Conservation (phyloP, 345 rosid species). For the Iberis pinnata region DNA sequence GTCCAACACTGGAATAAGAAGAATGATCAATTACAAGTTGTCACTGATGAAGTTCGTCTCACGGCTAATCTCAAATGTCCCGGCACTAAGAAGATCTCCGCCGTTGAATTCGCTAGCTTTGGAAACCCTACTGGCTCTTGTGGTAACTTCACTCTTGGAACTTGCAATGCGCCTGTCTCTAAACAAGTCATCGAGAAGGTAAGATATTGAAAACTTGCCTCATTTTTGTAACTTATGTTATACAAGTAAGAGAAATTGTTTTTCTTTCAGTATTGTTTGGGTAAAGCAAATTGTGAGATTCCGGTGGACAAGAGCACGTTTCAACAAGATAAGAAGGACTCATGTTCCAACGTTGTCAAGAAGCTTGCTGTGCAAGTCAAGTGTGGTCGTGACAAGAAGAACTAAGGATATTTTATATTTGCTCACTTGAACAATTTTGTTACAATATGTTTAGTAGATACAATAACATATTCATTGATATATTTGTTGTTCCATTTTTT, state of each 20-base stretch:
- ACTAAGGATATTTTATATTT: constrained; percentile 3
- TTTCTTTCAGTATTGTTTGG: constrained; percentile 48
- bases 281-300: constrained; percentile 46
- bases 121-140: constrained; percentile 72
- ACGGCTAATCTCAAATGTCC: constrained; percentile 51
- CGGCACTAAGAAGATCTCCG: constrained; percentile 36
- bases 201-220: not conserved
- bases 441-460: too few relatives aligned
- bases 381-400: constrained; percentile 39
- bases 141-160: constrained; percentile 45
- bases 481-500: too few relatives aligned
- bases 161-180: constrained; percentile 46
- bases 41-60: constrained; percentile 36
- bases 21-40: constrained; percentile 30
- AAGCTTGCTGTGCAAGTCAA: constrained; percentile 61
- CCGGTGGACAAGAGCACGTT: constrained; percentile 43
- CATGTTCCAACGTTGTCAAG: constrained; percentile 42
- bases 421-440: too few relatives aligned
- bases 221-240: not conserved
- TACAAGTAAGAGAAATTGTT: not conserved
- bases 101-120: constrained; percentile 73
- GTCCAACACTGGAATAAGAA: constrained; percentile 49
- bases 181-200: constrained; percentile 63
- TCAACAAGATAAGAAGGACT: constrained; percentile 29
- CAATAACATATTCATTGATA: too few relatives aligned